These are phyloP conservation scores for Mrakia blollopis DNA, from an alignment of 768 basidiomycete species.

Conservation along the genomic window DNA sequence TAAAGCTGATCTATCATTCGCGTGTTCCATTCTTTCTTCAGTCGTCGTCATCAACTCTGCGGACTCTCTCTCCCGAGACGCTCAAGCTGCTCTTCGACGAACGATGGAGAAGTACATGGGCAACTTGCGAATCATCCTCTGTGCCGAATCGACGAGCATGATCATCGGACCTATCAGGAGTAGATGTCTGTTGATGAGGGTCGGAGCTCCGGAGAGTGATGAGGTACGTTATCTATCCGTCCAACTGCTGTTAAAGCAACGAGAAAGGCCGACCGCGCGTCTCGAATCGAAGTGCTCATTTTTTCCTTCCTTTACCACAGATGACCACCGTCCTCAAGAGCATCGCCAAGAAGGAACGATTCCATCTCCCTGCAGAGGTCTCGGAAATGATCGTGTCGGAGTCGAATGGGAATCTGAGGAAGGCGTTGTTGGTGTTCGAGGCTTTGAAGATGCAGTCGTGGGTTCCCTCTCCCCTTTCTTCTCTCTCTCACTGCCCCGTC, in stretches of 20 bases:
- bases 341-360: slow-evolving; percentile 73
- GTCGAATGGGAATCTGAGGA: slow-evolving; percentile 83
- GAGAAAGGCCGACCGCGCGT: background rate
- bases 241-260: no score
- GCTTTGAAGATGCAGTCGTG: slow-evolving; percentile 96
- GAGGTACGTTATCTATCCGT: slow-evolving; percentile 55
- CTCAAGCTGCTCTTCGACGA: slow-evolving; percentile 89
- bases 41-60: slow-evolving; percentile 99
- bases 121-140: slow-evolving; percentile 92
- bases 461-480: slow-evolving; percentile 39
- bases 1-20: no score
- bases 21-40: slow-evolving; percentile 41
- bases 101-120: slow-evolving; percentile 99
- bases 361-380: slow-evolving; percentile 73
- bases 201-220: slow-evolving; percentile 72
- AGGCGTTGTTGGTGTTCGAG: slow-evolving; percentile 89
- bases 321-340: slow-evolving; percentile 71
- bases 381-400: slow-evolving; percentile 71
- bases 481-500: background rate
- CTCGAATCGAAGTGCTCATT: background rate
- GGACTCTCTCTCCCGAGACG: slow-evolving; percentile 88
- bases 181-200: slow-evolving; percentile 87
- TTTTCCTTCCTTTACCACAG: slow-evolving; percentile 47
- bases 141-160: slow-evolving; percentile 88
- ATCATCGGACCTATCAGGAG: slow-evolving; percentile 96